These are phyloP conservation scores for Kwoniella sp. DNA, from an alignment of 768 basidiomycete genomes.

Conservation along the genomic window DNA sequence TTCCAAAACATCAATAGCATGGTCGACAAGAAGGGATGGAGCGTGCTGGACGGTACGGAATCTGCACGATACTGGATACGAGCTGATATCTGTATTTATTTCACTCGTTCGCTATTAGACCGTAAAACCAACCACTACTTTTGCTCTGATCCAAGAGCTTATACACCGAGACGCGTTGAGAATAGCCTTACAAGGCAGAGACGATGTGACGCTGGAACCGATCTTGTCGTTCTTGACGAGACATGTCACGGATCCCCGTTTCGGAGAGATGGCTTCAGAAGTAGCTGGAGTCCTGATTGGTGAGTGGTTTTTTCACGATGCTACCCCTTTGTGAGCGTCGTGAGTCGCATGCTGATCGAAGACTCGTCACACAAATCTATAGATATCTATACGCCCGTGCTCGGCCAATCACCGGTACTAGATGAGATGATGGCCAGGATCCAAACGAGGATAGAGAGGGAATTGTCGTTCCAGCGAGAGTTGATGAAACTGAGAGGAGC, in stretches of 20 bases:
- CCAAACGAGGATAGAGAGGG: conserved; percentile 78
- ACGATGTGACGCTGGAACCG: conserved; percentile 90
- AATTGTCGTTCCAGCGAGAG: conserved; percentile 86
- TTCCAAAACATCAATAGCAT: neutral
- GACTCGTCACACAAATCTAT: too few relatives aligned
- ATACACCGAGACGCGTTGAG: conserved; percentile 86
- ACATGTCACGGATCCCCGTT: conserved; percentile 84
- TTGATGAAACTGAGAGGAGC: conserved; percentile 80
- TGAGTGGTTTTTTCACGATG: conserved; percentile 56
- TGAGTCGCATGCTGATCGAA: too few relatives aligned
- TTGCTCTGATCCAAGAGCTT: conserved; percentile 89
- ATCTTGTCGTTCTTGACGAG: conserved; percentile 82
- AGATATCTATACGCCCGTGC: conserved; percentile 89
- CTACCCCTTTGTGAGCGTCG: too few relatives aligned
- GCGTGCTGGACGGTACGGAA: too few relatives aligned
- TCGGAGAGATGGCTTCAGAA: conserved; percentile 85
- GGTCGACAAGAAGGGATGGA: too few relatives aligned
- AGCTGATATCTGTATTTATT: too few relatives aligned
- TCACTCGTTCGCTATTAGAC: conserved; percentile 61
- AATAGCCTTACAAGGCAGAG: conserved; percentile 82
- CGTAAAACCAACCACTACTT: conserved; percentile 79
- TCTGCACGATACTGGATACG: neutral
- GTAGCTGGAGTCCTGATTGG: conserved; percentile 80
- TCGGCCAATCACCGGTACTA: conserved; percentile 93
- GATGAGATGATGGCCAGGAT: conserved; percentile 81